Base-by-base conservation (phyloP, 1,284 basidiomycete genomes). In the Ceratobasidium sp. region DNA sequence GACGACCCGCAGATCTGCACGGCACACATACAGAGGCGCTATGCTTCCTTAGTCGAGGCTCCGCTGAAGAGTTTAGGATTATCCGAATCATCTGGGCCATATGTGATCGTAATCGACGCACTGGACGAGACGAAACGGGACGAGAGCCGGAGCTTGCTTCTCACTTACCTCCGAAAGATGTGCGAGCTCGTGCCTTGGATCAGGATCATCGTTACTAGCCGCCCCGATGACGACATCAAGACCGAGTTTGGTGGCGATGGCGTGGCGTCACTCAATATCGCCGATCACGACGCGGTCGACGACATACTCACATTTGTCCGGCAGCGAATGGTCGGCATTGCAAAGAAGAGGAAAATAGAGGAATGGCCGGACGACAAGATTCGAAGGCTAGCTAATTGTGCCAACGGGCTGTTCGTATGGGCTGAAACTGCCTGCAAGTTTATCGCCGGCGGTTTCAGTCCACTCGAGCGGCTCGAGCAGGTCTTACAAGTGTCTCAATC, bases 381-480 rank as follows among this genome's bases (percentile, higher is more conserved):
- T 15, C 2, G 13, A 17, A 11, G 6, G 4, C 40, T 77, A 4
- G 54, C 64, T 6, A 29, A 9, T 1, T 9, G 71, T 8, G 73
- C 77, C 1, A 54, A 43, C 43, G 67, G 52, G 15, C 52, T 77
- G 7, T 77, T 77, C 56, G 62, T 77, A n/a, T 59, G 59, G 32
- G 77, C 73, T 1, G 62, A 71, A 6, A 69, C 71, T 3, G 57
- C 56, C 1, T 49, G 44, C n/a, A 19, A 29, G 40, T 65, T 65
- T 9, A 46, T 75, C 44, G 54, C 9, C 15, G 59, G 9, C 2
- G 43, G 43, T 44, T 2, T 44, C 43, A 44, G 15, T 17, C 25
- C 25, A 51, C 22, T 29, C 59, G 29, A 5, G 34, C 15, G 56
- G 32, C 7, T 62, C 19, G 19, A 43, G 17, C 43, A 52, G 46